Base-by-base conservation (phyloP, 2,329 filamentous ascomycete species). In the Atkinsonella hypoxylon region DNA sequence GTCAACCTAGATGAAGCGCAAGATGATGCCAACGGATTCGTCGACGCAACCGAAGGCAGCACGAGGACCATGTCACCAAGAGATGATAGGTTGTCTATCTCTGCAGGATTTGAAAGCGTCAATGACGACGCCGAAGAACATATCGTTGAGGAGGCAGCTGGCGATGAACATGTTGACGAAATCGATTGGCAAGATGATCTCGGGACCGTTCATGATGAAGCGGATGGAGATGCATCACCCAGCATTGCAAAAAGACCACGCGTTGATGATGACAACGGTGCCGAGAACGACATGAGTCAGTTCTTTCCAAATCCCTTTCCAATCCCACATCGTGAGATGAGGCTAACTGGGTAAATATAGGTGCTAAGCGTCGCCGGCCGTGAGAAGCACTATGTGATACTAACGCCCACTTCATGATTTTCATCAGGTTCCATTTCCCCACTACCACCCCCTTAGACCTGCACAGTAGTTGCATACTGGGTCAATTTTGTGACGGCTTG, bases 31-130 rank as follows among this genome's bases (percentile, higher is more conserved):
- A 22, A 22, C 4, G 34, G 43, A 9, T 18, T 9, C n/a, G 41
- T 34, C 17, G 40, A 12, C 11, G 42, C 22, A 15, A 31, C 45
- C 13, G 50, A 50, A 40, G 47, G 22, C 8, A 51, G 43, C 18
- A 51, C 49, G 10, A 49, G 30, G 22, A 53, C 47, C 9, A 39
- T 42, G 31, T 45, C 46, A 12, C 9, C 46, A 15, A 47, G 57
- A 51, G 66, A 65, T 58, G 64, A 64, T 51, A 63, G 64, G 52
- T 61, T 65, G 55, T 34, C 32, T 22, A 48, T 31, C 12, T 36
- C 41, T 36, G 46, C 13, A 36, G 48, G 40, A 30, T 9, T 34
- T 11, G 41, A 17, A 5, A 40, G 30, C 5, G 17, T 52, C 18
- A n/a, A 22, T 17, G 26, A 22, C 32, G 34, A 22, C 9, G 36